Evolutionary conservation across 148 eudicot species (phyloP).

Genomic region (Spergularia bocconei): DNA sequence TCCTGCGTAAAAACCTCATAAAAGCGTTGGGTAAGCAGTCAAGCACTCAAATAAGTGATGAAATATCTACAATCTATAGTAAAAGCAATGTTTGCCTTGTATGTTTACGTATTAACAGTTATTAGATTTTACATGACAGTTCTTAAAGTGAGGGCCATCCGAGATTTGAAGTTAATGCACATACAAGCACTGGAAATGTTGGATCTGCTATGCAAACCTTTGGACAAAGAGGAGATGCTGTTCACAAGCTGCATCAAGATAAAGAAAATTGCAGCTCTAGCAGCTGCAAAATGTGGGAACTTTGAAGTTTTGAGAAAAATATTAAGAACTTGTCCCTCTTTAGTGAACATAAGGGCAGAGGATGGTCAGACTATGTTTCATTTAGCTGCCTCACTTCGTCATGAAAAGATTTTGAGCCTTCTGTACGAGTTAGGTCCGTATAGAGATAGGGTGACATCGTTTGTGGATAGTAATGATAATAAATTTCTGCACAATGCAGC

Average conservation of each 20-base stretch:
- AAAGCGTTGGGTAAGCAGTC: conserved; percentile 17
- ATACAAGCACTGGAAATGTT: conserved; percentile 16
- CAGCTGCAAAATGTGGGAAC: conserved; percentile 18
- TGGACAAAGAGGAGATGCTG: conserved; percentile 15
- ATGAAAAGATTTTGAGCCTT: conserved; percentile 21
- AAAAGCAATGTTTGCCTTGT: background rate
- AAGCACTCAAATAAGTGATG: background rate
- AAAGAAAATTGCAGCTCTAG: conserved; percentile 10
- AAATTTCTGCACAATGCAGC: conserved; percentile 16
- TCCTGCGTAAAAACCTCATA: conserved; percentile 15
- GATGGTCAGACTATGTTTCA: conserved; percentile 20
- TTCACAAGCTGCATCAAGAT: conserved; percentile 1
- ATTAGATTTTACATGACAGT: background rate
- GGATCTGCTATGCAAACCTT: conserved; percentile 10
- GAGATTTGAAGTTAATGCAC: conserved; percentile 24
- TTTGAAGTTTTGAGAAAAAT: conserved; percentile 18
- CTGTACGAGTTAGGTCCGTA: background rate
- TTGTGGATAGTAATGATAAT: background rate
- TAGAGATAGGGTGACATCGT: too few species aligned
- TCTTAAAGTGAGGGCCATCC: conserved; percentile 13
- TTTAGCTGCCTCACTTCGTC: conserved; percentile 19
- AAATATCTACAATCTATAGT: background rate
- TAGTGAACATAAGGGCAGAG: conserved; percentile 2
- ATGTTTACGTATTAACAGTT: background rate
- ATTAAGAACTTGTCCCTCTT: conserved; percentile 17